Evolutionary conservation across 108 stramenopile genomes (phyloP).

Genomic region (Pelagomonas calceolata): DNA sequence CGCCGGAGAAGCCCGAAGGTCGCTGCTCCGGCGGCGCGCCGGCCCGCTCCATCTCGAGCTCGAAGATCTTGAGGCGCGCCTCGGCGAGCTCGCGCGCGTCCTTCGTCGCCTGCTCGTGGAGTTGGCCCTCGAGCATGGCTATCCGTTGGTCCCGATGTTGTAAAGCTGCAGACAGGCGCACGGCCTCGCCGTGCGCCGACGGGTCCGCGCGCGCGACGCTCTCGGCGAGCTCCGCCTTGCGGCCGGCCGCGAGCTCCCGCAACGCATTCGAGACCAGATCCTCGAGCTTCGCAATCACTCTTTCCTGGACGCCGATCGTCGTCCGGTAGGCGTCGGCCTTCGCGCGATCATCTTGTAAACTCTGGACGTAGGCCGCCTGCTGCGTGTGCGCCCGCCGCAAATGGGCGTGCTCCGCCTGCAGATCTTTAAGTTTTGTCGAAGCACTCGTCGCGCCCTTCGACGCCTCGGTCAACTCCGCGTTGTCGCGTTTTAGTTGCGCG

Average conservation of each 20-base stretch:
- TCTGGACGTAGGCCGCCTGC: background rate
- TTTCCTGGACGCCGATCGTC: background rate
- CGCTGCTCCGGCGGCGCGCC: too few relatives aligned
- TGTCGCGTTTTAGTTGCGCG: background rate
- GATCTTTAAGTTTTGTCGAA: background rate
- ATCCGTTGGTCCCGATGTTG: background rate
- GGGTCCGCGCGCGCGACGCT: too few relatives aligned
- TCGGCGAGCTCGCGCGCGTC: background rate
- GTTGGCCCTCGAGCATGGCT: background rate
- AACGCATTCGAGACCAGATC: background rate
- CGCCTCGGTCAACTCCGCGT: background rate
- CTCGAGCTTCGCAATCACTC: background rate
- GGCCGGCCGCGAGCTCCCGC: background rate
- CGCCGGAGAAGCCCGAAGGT: too few relatives aligned
- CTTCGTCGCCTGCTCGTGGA: background rate
- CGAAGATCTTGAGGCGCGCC: background rate
- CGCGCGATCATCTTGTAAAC: background rate
- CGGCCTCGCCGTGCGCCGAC: too few relatives aligned
- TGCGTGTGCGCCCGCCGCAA: background rate
- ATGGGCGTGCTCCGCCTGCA: background rate
- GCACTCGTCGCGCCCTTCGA: background rate
- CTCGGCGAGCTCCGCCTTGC: background rate
- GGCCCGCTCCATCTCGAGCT: background rate
- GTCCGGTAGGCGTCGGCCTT: slow-evolving; percentile 7
- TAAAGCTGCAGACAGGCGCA: too few relatives aligned